Base-by-base conservation (phyloP, 352 stramenopile species). In the Pythium graminicola region DNA sequence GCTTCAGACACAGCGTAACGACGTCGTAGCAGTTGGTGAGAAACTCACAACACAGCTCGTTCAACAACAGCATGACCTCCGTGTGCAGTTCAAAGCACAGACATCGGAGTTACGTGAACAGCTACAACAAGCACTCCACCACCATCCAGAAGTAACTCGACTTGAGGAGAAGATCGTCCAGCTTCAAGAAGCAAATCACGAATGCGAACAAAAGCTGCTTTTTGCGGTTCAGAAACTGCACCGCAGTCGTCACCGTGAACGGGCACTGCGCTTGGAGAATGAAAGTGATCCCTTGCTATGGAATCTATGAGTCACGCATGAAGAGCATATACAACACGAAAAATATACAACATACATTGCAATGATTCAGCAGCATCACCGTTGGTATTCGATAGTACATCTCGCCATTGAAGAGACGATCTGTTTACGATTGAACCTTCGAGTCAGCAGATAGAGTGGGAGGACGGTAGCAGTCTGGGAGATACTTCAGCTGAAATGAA, bases 401-500 rank as follows among this genome's bases (percentile, higher is more conserved):
- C 28, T 43, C 6, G 29, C 19, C 17, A 16, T n/a, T n/a, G n/a
- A n/a, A n/a, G n/a, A n/a, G 4, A 33, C 19, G 19, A 33, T 29
- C 11, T 19, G 4, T 33, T n/a, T 85, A 94, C 10, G 83, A 94
- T 20, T 67, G 65, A 39, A 91, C 73, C 20, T 84, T 73, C 9
- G 83, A 81, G 59, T 94, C 80, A 9, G 81, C 76, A 6, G 86
- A 85, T 11, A 85, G 65, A n/a, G 82, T 64, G 9, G 91, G 91
- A 13, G 91, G 90, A 43, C 93, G 85, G 68, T 97, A 97, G 54
- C 89, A 89, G 51, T 87, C 76, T 3, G 96, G 96, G 66, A 99
- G 96, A 62, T 98, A 98, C 72, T 98, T 97, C 47, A 96, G 81
- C 73, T 99, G 96, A 50, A 98, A 83, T 11, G 85, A 85, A 69